These are phyloP conservation scores for Ophiocytium majus DNA, from an alignment of 352 stramenopile species.

Conservation along the genomic window DNA sequence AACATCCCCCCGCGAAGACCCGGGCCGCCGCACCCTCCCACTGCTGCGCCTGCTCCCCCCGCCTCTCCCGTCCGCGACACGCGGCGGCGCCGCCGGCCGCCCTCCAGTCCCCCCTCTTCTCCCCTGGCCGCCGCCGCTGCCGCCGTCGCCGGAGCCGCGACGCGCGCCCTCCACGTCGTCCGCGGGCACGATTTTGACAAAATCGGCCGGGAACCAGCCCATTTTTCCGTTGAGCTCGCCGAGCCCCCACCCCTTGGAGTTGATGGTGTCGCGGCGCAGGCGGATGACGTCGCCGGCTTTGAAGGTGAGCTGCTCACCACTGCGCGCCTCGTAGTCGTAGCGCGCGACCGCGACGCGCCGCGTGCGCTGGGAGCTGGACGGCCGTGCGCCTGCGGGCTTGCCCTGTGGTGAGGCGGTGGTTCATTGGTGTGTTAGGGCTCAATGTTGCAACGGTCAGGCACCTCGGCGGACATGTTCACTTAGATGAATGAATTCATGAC, in stretches of 20 bases:
- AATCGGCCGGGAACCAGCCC: slow-evolving; percentile 53
- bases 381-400: too few relatives aligned
- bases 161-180: neutral
- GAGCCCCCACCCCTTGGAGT: slow-evolving; percentile 50
- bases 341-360: slow-evolving; percentile 26
- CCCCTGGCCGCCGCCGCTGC: neutral
- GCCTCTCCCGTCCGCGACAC: neutral
- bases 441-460: too few relatives aligned
- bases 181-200: slow-evolving; percentile 36
- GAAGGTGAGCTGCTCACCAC: slow-evolving; percentile 50
- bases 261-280: slow-evolving; percentile 39
- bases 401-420: neutral
- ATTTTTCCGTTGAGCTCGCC: slow-evolving; percentile 52
- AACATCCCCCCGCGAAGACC: neutral
- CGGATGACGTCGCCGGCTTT: slow-evolving; percentile 41
- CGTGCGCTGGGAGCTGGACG: neutral
- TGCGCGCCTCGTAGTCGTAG: slow-evolving; percentile 48
- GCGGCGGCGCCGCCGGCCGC: neutral
- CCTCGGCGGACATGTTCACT: too few relatives aligned
- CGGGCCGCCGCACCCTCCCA: neutral
- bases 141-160: neutral
- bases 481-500: too few relatives aligned
- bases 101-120: neutral
- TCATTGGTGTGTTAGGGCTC: too few relatives aligned
- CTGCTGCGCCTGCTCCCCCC: neutral